Conservation (phyloP, 331 rosid genomes). For the Prunus yedoensis region DNA sequence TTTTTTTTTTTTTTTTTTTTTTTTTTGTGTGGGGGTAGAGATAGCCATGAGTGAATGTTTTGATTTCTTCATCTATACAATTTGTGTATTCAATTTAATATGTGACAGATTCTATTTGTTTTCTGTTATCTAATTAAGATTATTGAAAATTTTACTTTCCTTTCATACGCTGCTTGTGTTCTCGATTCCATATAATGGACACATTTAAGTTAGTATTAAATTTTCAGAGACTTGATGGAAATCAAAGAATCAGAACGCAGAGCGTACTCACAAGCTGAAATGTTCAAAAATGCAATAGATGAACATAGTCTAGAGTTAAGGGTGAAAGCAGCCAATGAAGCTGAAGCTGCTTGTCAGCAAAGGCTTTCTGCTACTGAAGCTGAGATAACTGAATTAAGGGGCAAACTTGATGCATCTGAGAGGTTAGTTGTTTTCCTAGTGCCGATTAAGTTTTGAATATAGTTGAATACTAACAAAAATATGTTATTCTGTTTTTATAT, state of each 20-base stretch:
- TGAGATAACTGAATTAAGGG: slow-evolving; percentile 73
- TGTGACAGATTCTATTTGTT: not conserved
- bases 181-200: slow-evolving; percentile 1
- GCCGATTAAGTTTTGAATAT: not conserved
- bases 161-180: not conserved
- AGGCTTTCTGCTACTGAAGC: slow-evolving; percentile 84
- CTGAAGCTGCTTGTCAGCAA: slow-evolving; percentile 92
- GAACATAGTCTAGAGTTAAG: slow-evolving; percentile 92
- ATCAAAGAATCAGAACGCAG: slow-evolving; percentile 78
- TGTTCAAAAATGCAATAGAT: slow-evolving; percentile 76
- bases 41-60: not conserved
- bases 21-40: not conserved
- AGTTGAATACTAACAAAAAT: not conserved
- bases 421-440: slow-evolving; percentile 46
- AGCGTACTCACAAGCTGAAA: slow-evolving; percentile 72
- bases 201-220: slow-evolving; percentile 29
- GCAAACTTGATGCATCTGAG: slow-evolving; percentile 70
- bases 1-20: rapidly evolving
- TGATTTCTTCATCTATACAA: not conserved
- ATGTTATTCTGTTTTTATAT: not conserved
- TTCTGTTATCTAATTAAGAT: not conserved
- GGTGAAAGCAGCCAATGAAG: slow-evolving; percentile 95
- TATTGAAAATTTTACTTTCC: not conserved
- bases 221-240: slow-evolving; percentile 65
- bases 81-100: not conserved